Percentiles rank a stretch among this genome's conserved stretches.
phyloP scores from a whole-genome alignment of 495 filamentous ascomycete species.

The Cercophora samala region DNA sequence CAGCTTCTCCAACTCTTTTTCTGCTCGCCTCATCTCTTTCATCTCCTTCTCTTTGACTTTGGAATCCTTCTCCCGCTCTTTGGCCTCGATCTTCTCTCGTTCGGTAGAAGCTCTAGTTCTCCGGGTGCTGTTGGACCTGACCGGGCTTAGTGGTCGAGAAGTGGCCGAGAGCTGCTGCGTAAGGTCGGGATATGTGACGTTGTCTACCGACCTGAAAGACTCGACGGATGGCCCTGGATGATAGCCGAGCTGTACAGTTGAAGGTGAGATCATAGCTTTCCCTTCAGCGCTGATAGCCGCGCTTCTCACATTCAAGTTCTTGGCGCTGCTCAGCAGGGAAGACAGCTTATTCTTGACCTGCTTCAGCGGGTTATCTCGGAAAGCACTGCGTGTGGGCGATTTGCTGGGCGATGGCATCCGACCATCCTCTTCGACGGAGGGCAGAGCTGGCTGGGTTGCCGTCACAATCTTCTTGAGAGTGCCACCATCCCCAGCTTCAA shows the following conservation, averaged over 20 bases:
- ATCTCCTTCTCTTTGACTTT: conserved; percentile 56
- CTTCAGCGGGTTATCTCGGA: conserved; percentile 74
- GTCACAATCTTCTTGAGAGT: conserved; percentile 61
- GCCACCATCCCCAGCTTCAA: conserved; percentile 33
- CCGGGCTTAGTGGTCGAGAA: conserved; percentile 37
- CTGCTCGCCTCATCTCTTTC: conserved; percentile 53
- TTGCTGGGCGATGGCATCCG: conserved; percentile 64
- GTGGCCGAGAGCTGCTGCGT: conserved; percentile 34
- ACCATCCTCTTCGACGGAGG: conserved; percentile 40
- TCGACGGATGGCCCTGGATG: conserved; percentile 39
- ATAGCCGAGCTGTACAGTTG: conserved; percentile 36
- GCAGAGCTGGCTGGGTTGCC: conserved; percentile 56
- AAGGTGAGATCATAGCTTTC: conserved; percentile 51
- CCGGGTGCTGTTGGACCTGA: conserved; percentile 51
- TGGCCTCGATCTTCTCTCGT: conserved; percentile 60
- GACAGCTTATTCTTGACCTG: conserved; percentile 85
- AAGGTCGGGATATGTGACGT: conserved; percentile 45
- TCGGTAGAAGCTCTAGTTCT: conserved; percentile 71
- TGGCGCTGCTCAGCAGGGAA: conserved; percentile 81
- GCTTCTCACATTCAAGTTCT: conserved; percentile 75
- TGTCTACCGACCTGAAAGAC: conserved; percentile 35
- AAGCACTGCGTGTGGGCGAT: conserved; percentile 60
- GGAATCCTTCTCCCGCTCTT: conserved; percentile 61
- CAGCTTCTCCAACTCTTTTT: conserved; percentile 55
- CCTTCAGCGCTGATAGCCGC: conserved; percentile 74